phyloP scores from a whole-genome alignment of 75 land plant genomes.

The Adiantum capillusveneris region DNA sequence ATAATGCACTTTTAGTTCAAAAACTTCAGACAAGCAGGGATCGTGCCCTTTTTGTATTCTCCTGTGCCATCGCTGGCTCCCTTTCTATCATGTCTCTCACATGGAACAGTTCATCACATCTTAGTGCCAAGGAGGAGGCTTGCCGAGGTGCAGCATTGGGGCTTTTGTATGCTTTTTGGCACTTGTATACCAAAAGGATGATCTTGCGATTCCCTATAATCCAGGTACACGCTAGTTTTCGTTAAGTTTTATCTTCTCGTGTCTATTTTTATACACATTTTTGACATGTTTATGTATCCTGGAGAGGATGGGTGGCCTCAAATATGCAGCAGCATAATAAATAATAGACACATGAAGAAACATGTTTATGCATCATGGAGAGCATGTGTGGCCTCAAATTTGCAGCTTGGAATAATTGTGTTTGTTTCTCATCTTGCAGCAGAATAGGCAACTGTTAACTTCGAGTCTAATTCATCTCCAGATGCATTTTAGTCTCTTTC shows the following conservation, averaged over 20 bases:
- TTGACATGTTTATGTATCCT: too few species aligned
- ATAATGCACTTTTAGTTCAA: conserved; percentile 4
- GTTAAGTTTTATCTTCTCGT: not conserved
- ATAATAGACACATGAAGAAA: too few species aligned
- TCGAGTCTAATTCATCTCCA: too few species aligned
- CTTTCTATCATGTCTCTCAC: conserved; percentile 17
- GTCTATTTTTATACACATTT: too few species aligned
- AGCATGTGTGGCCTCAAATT: too few species aligned
- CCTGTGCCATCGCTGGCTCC: conserved; percentile 13
- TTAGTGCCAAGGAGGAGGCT: conserved; percentile 6
- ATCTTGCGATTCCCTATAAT: conserved; percentile 69
- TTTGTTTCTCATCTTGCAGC: too few species aligned
- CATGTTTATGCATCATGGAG: too few species aligned
- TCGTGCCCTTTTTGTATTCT: conserved; percentile 4
- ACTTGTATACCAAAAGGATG: conserved; percentile 37
- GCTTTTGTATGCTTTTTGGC: conserved; percentile 39
- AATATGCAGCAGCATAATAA: too few species aligned
- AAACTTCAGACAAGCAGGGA: conserved; percentile 13
- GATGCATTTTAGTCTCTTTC: too few species aligned
- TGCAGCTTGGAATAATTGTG: too few species aligned
- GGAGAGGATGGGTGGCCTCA: too few species aligned
- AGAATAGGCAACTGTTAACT: too few species aligned
- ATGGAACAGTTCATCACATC: not conserved
- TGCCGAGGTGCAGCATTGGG: conserved; percentile 56
- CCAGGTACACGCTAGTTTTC: conserved; percentile 40